These are phyloP conservation scores for Parathielavia appendiculata DNA, from an alignment of 495 filamentous ascomycete genomes.

Conservation along the genomic window DNA sequence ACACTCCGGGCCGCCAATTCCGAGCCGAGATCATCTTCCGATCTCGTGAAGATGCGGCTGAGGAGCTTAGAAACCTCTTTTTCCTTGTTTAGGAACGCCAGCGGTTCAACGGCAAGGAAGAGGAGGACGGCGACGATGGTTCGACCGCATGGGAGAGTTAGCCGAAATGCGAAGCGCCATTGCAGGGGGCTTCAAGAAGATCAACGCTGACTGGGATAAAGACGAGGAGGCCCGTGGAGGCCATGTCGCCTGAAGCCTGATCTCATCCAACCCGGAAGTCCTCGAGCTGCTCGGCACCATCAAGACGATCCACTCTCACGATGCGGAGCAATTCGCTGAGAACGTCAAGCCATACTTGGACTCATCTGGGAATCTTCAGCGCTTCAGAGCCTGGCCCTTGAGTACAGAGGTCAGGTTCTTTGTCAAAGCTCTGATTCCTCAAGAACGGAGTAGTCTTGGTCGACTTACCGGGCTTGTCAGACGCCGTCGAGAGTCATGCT, in stretches of 20 bases:
- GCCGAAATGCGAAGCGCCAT: neutral
- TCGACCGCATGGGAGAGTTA: neutral
- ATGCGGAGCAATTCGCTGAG: conserved; percentile 12
- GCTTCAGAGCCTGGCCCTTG: conserved; percentile 22
- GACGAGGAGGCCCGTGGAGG: conserved; percentile 20
- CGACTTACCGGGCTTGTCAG: conserved; percentile 25
- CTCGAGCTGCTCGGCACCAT: conserved; percentile 9
- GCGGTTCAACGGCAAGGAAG: neutral
- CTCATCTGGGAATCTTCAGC: neutral
- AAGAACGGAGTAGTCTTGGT: conserved; percentile 21
- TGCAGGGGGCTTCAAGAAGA: neutral
- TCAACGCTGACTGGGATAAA: conserved; percentile 5
- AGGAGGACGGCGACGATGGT: neutral
- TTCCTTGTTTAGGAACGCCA: neutral
- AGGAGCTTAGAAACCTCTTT: conserved; percentile 17
- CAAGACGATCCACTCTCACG: conserved; percentile 8
- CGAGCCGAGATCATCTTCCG: conserved; percentile 20
- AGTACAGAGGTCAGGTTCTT: conserved; percentile 25
- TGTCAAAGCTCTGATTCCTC: conserved; percentile 19
- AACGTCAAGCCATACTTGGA: conserved; percentile 20
- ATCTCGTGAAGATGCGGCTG: conserved; percentile 10
- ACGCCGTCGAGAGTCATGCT: conserved; percentile 18
- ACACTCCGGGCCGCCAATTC: conserved; percentile 10
- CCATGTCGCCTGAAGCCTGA: conserved; percentile 14
- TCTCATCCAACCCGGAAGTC: conserved; percentile 15